Evolutionary conservation across 164 flowering plant genomes (phyloP).

Genomic region (Warburgia ugandensis): DNA sequence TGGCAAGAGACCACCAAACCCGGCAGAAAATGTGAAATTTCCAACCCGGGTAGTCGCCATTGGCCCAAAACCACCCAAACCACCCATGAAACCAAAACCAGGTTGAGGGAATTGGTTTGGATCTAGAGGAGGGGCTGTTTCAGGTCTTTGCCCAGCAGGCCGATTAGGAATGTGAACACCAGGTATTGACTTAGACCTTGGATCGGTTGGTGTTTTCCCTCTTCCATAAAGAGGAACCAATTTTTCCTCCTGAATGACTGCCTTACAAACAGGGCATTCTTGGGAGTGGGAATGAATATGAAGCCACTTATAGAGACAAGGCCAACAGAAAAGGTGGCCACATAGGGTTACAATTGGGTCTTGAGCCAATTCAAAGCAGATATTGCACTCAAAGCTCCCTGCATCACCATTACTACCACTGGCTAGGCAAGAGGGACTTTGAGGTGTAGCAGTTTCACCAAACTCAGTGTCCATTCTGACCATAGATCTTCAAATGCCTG

Average conservation of each 20-base stretch:
- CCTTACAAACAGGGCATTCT: slow-evolving; percentile 82
- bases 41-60: slow-evolving; percentile 47
- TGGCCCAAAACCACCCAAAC: slow-evolving; percentile 37
- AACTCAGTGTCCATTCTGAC: too few species aligned
- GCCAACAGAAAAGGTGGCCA: slow-evolving; percentile 82
- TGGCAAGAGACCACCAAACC: slow-evolving; percentile 57
- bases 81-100: slow-evolving; percentile 55
- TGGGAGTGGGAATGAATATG: slow-evolving; percentile 52
- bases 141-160: slow-evolving; percentile 68
- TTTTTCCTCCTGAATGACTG: slow-evolving; percentile 58
- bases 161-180: slow-evolving; percentile 56
- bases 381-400: slow-evolving; percentile 68
- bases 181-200: slow-evolving; percentile 55
- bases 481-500: too few species aligned
- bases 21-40: slow-evolving; percentile 46
- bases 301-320: slow-evolving; percentile 74
- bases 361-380: slow-evolving; percentile 74
- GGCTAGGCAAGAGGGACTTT: slow-evolving; percentile 34
- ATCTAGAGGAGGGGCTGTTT: slow-evolving; percentile 51
- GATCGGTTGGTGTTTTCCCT: slow-evolving; percentile 52
- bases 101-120: slow-evolving; percentile 27
- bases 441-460: too few species aligned
- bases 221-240: slow-evolving; percentile 76
- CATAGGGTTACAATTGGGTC: slow-evolving; percentile 76
- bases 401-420: slow-evolving; percentile 36